A percentile compares a stretch with the other conserved stretches of the same genome.
Evolutionary conservation across 2,329 filamentous ascomycete genomes (phyloP).

Genomic region (Celoporthe dispersa): DNA sequence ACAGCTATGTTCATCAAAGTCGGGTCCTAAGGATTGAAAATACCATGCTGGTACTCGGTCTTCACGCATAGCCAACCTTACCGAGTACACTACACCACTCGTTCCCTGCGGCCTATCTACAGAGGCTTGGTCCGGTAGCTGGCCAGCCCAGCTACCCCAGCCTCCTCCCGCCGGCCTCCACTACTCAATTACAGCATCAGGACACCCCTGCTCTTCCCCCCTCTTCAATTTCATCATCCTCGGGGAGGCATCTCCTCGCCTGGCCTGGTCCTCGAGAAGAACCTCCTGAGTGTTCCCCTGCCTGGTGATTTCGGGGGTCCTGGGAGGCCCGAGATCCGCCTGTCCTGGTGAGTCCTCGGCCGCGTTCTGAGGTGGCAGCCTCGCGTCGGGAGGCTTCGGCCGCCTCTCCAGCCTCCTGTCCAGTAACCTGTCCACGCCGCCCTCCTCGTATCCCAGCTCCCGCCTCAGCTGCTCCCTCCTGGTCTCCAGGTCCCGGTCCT

Average conservation of each 20-base stretch:
- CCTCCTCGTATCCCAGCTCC: conserved; percentile 24
- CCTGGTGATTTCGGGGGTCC: conserved; percentile 44
- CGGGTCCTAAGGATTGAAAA: background rate
- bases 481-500: conserved; percentile 32
- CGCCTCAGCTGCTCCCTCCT: conserved; percentile 30
- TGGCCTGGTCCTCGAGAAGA: conserved; percentile 38
- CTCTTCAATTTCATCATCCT: background rate
- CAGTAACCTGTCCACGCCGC: conserved; percentile 13
- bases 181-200: background rate
- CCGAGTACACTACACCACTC: background rate
- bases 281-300: conserved; percentile 30
- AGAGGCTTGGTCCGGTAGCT: background rate
- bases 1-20: background rate
- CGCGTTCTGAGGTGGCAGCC: conserved; percentile 6
- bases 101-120: background rate
- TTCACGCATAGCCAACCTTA: background rate
- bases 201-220: background rate
- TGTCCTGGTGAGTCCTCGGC: background rate
- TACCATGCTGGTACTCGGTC: background rate
- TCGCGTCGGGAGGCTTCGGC: conserved; percentile 4
- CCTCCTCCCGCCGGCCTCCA: background rate
- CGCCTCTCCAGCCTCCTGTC: conserved; percentile 21
- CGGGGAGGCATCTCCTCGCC: background rate
- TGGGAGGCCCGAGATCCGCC: conserved; percentile 37
- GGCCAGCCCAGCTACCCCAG: background rate